Evolutionary conservation across 352 stramenopile species (phyloP).

Genomic region (Phytophthora lateralis): DNA sequence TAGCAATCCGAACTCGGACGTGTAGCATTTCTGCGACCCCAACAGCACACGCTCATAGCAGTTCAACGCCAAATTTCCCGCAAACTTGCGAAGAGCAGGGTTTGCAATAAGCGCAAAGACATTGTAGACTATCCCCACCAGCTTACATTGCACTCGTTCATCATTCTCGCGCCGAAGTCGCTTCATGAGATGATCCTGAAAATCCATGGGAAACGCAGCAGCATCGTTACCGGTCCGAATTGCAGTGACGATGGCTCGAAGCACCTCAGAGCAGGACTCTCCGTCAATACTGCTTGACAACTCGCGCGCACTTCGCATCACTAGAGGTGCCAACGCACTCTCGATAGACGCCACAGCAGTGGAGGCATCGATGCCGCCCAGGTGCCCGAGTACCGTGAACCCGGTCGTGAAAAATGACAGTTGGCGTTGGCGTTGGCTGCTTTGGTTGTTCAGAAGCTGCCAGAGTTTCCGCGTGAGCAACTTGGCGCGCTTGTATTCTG

Average conservation of each 20-base stretch:
- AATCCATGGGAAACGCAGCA: slow-evolving; percentile 20
- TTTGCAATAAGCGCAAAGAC: slow-evolving; percentile 36
- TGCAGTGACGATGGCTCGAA: slow-evolving; percentile 29
- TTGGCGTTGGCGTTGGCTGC: slow-evolving; percentile 3
- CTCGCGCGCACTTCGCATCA: slow-evolving; percentile 28
- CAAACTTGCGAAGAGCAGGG: slow-evolving; percentile 20
- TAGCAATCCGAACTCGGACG: slow-evolving; percentile 25
- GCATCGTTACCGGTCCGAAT: slow-evolving; percentile 24
- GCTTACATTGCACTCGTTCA: slow-evolving; percentile 17
- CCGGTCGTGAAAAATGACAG: slow-evolving; percentile 41
- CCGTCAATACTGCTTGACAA: not conserved
- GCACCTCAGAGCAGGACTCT: slow-evolving; percentile 14
- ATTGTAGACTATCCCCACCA: slow-evolving; percentile 34
- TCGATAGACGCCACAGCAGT: slow-evolving; percentile 26
- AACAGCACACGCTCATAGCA: slow-evolving; percentile 34
- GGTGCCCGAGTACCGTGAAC: slow-evolving; percentile 35
- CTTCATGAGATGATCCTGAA: slow-evolving; percentile 33
- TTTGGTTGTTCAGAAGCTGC: slow-evolving; percentile 36
- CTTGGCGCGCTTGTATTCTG: slow-evolving; percentile 46
- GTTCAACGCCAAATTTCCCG: slow-evolving; percentile 15
- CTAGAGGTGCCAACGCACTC: slow-evolving; percentile 38
- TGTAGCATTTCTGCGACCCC: slow-evolving; percentile 11
- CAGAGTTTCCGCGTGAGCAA: slow-evolving; percentile 46
- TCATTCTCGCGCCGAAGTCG: slow-evolving; percentile 25
- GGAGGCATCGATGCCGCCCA: slow-evolving; percentile 36